These are phyloP conservation scores for Sistotremastrum niveocremeum DNA, from an alignment of 768 basidiomycete species.

Conservation along the genomic window DNA sequence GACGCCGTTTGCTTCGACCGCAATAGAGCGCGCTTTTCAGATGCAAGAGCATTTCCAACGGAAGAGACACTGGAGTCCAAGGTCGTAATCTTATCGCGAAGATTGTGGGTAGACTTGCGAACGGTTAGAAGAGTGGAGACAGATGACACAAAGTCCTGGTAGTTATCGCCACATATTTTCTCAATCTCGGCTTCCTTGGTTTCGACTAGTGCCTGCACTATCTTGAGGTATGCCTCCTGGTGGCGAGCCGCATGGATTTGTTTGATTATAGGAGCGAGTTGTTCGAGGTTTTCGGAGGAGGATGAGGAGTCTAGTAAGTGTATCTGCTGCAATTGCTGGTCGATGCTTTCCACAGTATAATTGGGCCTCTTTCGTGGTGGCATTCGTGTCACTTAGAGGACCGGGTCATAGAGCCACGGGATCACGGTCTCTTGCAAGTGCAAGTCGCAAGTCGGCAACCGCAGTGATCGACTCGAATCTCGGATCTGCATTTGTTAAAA, in stretches of 20 bases:
- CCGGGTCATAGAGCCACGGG: too few species aligned
- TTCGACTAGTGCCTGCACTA: conserved; percentile 76
- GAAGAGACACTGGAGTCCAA: conserved; percentile 81
- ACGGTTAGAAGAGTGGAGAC: conserved; percentile 94
- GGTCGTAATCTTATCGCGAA: conserved; percentile 82
- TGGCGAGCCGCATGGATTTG: conserved; percentile 80
- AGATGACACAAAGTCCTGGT: conserved; percentile 94
- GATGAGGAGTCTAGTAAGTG: conserved; percentile 80
- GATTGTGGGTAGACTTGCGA: conserved; percentile 89
- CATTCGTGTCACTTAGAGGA: conserved; percentile 26
- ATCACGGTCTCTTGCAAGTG: too few species aligned
- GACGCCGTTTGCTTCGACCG: conserved; percentile 87
- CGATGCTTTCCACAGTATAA: conserved; percentile 74
- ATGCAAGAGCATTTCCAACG: conserved; percentile 75
- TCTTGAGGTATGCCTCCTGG: conserved; percentile 81
- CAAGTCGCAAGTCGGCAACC: too few species aligned
- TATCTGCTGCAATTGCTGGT: conserved; percentile 84
- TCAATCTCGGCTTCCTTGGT: conserved; percentile 96
- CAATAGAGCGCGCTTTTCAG: conserved; percentile 84
- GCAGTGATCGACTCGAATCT: too few species aligned
- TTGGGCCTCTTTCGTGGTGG: conserved; percentile 58
- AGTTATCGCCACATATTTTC: conserved; percentile 89
- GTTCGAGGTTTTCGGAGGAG: conserved; percentile 87
- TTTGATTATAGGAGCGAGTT: conserved; percentile 89
- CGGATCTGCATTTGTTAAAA: too few species aligned